Evolutionary conservation across 108 stramenopile species (phyloP).

Genomic region (Skeletonema grethae): DNA sequence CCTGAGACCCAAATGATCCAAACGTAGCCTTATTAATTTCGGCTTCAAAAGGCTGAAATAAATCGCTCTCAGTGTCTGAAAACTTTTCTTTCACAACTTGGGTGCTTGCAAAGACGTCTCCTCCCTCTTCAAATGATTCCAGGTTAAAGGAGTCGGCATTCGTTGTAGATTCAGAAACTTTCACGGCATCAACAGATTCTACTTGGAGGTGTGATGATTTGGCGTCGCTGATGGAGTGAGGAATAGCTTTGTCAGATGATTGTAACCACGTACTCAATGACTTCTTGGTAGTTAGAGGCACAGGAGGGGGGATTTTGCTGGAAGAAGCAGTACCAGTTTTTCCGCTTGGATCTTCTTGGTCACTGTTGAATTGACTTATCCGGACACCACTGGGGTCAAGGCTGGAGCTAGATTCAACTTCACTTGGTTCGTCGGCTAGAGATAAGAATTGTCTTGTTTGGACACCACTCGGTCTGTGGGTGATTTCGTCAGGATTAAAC

Average conservation of each 20-base stretch:
- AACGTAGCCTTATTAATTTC: conserved; percentile 7
- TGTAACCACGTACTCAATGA: background rate
- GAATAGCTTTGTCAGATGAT: background rate
- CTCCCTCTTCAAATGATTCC: conserved; percentile 31
- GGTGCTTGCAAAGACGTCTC: conserved; percentile 14
- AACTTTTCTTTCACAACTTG: conserved; percentile 41
- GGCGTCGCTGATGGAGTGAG: background rate
- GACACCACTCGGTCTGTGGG: background rate
- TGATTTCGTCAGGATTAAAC: background rate
- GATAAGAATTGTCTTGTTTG: background rate
- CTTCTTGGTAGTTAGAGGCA: background rate
- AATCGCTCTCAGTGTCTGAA: conserved; percentile 30
- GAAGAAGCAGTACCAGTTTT: background rate
- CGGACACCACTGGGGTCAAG: background rate
- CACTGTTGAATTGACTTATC: background rate
- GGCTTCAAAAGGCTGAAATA: conserved; percentile 25
- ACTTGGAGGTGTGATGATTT: background rate
- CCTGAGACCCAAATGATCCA: conserved; percentile 24
- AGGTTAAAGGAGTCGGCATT: background rate
- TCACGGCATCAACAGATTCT: background rate
- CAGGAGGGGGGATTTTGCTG: background rate
- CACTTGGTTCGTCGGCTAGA: background rate
- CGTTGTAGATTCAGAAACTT: background rate
- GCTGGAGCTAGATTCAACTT: background rate
- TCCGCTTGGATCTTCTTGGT: background rate